phyloP scores from a whole-genome alignment of 495 filamentous ascomycete species.

The Aspergillus cavernicola region DNA sequence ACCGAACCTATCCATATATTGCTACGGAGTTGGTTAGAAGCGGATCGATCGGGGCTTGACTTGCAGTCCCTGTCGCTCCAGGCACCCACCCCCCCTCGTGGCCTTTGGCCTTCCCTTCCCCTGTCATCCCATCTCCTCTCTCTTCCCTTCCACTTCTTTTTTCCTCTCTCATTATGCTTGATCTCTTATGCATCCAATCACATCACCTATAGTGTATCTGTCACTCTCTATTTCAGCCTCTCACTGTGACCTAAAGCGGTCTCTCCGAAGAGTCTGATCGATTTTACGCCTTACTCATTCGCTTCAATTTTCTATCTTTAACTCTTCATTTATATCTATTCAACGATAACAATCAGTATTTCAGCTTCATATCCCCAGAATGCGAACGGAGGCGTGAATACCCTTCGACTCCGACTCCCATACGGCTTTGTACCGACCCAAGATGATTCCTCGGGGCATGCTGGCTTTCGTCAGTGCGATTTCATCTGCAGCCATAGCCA shows the following conservation, averaged over 20 bases:
- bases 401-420: background rate
- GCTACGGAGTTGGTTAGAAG: background rate
- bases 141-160: background rate
- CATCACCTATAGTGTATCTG: too few relatives aligned
- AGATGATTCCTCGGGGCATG: slow-evolving; percentile 16
- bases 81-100: background rate
- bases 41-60: background rate
- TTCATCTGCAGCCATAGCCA: slow-evolving; percentile 20
- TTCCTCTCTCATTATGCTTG: too few relatives aligned
- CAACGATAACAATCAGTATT: background rate
- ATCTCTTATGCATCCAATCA: too few relatives aligned
- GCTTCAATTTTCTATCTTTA: background rate
- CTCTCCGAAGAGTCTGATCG: background rate
- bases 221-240: too few relatives aligned
- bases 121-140: background rate
- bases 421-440: background rate
- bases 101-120: background rate
- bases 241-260: too few relatives aligned
- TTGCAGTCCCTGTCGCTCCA: background rate
- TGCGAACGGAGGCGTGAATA: slow-evolving; percentile 18
- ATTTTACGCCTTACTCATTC: too few relatives aligned
- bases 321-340: background rate
- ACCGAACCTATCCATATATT: background rate
- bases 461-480: slow-evolving; percentile 20
- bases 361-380: slow-evolving; percentile 6